Conservation (phyloP, 208 protist genomes). For the Acanthamoeba triangularis region DNA sequence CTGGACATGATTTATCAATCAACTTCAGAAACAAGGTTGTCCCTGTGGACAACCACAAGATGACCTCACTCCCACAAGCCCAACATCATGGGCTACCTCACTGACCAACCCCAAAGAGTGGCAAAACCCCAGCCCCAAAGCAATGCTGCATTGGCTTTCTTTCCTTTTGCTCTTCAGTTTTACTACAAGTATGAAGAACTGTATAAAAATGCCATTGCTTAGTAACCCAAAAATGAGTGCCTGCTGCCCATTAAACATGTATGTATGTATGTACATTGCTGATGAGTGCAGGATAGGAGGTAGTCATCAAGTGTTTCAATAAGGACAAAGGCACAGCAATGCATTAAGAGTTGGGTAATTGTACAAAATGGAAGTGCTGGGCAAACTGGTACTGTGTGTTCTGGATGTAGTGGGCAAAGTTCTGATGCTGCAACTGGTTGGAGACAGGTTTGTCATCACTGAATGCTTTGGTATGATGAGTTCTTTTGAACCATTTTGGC, state of each 20-base stretch:
- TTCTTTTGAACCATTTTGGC: too few relatives aligned
- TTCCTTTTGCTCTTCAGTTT: too few relatives aligned
- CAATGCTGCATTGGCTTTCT: too few relatives aligned
- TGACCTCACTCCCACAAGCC: neutral
- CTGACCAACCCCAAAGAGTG: neutral
- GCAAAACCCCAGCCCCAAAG: too few relatives aligned
- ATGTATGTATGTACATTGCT: too few relatives aligned
- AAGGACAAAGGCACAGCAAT: too few relatives aligned
- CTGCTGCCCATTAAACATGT: neutral
- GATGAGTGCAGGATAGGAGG: neutral
- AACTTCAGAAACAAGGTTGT: too few relatives aligned
- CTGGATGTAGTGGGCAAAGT: neutral
- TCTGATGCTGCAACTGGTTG: neutral
- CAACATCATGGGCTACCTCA: neutral
- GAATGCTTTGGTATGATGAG: too few relatives aligned
- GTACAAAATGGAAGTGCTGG: neutral
- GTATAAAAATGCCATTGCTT: too few relatives aligned
- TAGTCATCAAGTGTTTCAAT: neutral
- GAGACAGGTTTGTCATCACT: conserved; percentile 3
- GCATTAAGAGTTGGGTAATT: neutral
- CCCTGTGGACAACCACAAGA: neutral
- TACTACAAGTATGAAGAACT: too few relatives aligned
- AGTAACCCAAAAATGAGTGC: too few relatives aligned
- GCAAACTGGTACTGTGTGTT: neutral
- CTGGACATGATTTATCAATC: neutral